Evolutionary conservation across 2,329 filamentous ascomycete genomes (phyloP).

Genomic region (Fusarium mundagurra): DNA sequence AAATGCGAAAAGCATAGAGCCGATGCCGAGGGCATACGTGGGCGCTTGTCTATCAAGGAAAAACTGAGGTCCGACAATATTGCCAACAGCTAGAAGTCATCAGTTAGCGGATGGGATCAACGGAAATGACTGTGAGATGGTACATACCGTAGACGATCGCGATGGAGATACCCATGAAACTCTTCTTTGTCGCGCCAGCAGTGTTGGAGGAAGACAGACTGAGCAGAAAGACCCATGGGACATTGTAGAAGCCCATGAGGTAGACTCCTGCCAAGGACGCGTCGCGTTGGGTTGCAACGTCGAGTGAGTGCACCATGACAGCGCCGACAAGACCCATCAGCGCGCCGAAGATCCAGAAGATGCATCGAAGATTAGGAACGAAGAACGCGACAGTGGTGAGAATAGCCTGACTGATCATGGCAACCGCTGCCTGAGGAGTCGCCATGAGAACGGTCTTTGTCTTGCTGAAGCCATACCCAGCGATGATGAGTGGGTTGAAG

Average conservation of each 20-base stretch:
- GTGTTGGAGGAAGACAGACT: constrained; percentile 46
- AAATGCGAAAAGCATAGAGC: constrained; percentile 43
- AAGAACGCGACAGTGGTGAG: constrained; percentile 41
- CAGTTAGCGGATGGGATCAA: background rate
- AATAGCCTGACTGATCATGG: constrained; percentile 40
- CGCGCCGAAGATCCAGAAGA: constrained; percentile 44
- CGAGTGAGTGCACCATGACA: constrained; percentile 40
- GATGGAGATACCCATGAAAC: constrained; percentile 43
- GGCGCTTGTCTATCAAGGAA: constrained; percentile 43
- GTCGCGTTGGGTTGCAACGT: constrained; percentile 25
- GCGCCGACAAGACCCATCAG: constrained; percentile 39
- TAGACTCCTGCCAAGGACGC: constrained; percentile 46
- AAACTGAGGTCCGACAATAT: constrained; percentile 46
- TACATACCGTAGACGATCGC: constrained; percentile 42
- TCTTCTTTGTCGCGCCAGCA: constrained; percentile 46
- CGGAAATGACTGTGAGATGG: accelerated
- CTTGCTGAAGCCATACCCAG: constrained; percentile 56
- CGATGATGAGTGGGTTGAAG: constrained; percentile 67
- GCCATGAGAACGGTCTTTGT: constrained; percentile 45
- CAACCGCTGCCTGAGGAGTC: constrained; percentile 47
- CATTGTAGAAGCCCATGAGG: constrained; percentile 49
- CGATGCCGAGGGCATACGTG: constrained; percentile 42
- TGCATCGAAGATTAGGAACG: constrained; percentile 43
- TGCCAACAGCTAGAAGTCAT: constrained; percentile 38
- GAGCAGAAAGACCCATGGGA: constrained; percentile 43